Conservation (phyloP, 2,329 filamentous ascomycete species). For the Calonectria fujianensis region DNA sequence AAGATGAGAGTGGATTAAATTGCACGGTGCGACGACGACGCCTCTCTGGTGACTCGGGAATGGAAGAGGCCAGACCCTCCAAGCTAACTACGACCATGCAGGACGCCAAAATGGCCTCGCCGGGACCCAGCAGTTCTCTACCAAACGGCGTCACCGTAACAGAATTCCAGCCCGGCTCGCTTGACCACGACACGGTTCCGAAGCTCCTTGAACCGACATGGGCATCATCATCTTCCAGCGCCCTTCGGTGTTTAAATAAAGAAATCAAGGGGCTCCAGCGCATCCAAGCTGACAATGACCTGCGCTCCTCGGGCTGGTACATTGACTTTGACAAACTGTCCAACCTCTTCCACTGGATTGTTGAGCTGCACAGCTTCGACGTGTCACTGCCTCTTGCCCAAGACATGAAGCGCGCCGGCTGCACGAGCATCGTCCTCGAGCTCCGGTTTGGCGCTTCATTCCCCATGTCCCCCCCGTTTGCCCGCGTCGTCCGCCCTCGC, state of each 20-base stretch:
- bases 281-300: slow-evolving; percentile 76
- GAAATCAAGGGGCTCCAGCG: slow-evolving; percentile 80
- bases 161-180: slow-evolving; percentile 78
- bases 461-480: slow-evolving; percentile 87
- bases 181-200: slow-evolving; percentile 78
- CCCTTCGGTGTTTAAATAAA: slow-evolving; percentile 51
- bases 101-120: slow-evolving; percentile 24
- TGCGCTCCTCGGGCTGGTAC: slow-evolving; percentile 87
- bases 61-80: slow-evolving; percentile 41
- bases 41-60: slow-evolving; percentile 47
- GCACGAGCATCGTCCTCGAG: slow-evolving; percentile 85
- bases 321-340: slow-evolving; percentile 79
- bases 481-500: slow-evolving; percentile 87
- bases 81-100: slow-evolving; percentile 46
- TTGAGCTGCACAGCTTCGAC: slow-evolving; percentile 91
- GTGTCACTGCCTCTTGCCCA: slow-evolving; percentile 78
- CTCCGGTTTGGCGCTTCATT: slow-evolving; percentile 86
- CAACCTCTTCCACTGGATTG: slow-evolving; percentile 93
- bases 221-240: slow-evolving; percentile 54
- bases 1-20: slow-evolving; percentile 39
- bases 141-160: slow-evolving; percentile 49
- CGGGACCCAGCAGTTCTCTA: background rate
- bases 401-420: slow-evolving; percentile 80
- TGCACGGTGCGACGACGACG: slow-evolving; percentile 45
- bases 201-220: slow-evolving; percentile 69